These are phyloP conservation scores for Aspergillus sp. DNA, from an alignment of 2,329 filamentous ascomycete species.

Conservation along the genomic window DNA sequence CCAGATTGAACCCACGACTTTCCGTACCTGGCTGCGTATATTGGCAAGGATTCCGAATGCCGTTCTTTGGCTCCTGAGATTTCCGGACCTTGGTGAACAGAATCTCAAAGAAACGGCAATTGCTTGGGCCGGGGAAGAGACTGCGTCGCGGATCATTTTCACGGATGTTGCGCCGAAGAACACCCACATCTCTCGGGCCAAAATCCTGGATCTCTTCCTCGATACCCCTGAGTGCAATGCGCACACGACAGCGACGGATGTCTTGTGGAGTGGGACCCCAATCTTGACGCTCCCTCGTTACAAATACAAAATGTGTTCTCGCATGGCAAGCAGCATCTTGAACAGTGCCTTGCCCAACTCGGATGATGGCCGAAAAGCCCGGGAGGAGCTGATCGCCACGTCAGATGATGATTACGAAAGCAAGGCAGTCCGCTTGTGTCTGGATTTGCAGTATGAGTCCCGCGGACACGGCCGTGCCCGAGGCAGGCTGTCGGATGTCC, in stretches of 20 bases:
- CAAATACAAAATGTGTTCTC: conserved; percentile 97
- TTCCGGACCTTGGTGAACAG: conserved; percentile 86
- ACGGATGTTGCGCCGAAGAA: conserved; percentile 96
- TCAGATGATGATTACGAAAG: conserved; percentile 84
- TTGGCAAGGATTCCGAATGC: conserved; percentile 81
- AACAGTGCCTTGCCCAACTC: conserved; percentile 79
- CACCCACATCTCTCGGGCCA: conserved; percentile 86
- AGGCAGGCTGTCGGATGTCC: conserved; percentile 75
- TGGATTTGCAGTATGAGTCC: conserved; percentile 59
- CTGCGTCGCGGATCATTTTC: conserved; percentile 85
- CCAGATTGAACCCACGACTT: conserved; percentile 94
- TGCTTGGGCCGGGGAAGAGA: conserved; percentile 79
- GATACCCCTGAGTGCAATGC: conserved; percentile 98
- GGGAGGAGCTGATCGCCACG: conserved; percentile 71
- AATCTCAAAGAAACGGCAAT: conserved; percentile 79
- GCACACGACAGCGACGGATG: conserved; percentile 94
- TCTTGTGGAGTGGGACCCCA: conserved; percentile 94
- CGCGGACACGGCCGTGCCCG: conserved; percentile 34
- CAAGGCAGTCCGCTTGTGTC: conserved; percentile 67
- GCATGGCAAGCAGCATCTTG: conserved; percentile 94
- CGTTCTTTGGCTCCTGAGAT: conserved; percentile 92
- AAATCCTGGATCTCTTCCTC: conserved; percentile 90
- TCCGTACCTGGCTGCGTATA: conserved; percentile 93
- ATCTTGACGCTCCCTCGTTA: conserved; percentile 87
- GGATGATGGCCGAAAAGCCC: conserved; percentile 65